Evolutionary conservation across 2,329 filamentous ascomycete genomes (phyloP).

Genomic region (Colletotrichum chrysophilum): DNA sequence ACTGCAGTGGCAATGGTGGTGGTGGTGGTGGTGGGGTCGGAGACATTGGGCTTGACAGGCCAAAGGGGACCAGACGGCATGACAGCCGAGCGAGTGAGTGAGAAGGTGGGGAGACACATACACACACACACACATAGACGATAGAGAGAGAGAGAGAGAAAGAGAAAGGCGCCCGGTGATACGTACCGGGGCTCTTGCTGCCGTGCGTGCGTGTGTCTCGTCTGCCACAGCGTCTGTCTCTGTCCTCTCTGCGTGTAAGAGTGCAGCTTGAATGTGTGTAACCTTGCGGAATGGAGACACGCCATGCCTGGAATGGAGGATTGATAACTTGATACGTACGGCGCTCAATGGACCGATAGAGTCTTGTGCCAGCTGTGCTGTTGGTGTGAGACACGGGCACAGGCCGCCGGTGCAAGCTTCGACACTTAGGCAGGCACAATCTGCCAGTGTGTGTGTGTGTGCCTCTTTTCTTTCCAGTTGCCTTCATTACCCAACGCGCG

Average conservation of each 20-base stretch:
- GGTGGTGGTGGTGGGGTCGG: slow-evolving; percentile 10
- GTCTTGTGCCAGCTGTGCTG: slow-evolving; percentile 3
- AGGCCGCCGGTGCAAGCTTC: slow-evolving; percentile 2
- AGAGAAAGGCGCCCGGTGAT: not conserved
- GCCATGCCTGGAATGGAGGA: slow-evolving; percentile 15
- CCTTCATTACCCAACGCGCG: not conserved
- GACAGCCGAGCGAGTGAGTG: not conserved
- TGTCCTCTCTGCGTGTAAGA: not conserved
- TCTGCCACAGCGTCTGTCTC: not conserved
- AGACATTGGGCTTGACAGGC: not conserved
- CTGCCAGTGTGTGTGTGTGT: not conserved
- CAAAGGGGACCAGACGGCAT: not conserved
- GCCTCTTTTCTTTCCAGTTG: not conserved
- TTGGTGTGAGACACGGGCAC: slow-evolving; percentile 15
- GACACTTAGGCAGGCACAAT: not conserved
- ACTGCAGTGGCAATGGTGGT: slow-evolving; percentile 2
- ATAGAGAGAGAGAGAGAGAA: not conserved
- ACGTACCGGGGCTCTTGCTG: not conserved
- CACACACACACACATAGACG: not conserved
- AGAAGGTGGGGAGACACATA: not conserved
- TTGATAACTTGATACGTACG: slow-evolving; percentile 14
- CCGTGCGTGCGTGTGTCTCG: not conserved
- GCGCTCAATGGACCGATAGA: not conserved
- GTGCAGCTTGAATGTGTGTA: slow-evolving; percentile 12
- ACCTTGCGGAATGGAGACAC: slow-evolving; percentile 16